These are phyloP conservation scores for Arctostaphylos glauca DNA, from an alignment of 148 eudicot genomes.

Conservation along the genomic window DNA sequence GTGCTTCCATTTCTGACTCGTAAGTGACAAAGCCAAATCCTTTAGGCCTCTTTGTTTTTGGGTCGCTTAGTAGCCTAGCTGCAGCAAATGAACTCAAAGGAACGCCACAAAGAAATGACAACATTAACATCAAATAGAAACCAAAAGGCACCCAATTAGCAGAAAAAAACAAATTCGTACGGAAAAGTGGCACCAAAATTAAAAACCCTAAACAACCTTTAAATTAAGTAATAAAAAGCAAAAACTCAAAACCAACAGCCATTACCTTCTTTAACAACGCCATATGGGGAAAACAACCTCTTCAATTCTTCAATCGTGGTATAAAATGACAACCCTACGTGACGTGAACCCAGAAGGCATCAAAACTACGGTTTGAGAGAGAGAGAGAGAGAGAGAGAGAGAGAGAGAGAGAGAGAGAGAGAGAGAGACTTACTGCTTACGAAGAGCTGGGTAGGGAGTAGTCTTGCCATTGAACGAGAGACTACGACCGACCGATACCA, in stretches of 20 bases:
- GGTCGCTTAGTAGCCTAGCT: constrained; percentile 63
- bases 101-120: neutral
- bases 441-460: constrained; percentile 42
- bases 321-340: constrained; percentile 61
- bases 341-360: neutral
- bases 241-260: neutral
- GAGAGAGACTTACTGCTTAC: constrained; percentile 47
- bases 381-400: neutral
- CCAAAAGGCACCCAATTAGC: neutral
- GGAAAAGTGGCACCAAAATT: neutral
- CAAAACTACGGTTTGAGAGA: neutral
- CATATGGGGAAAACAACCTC: constrained; percentile 56
- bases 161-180: neutral
- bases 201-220: neutral
- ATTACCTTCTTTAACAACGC: constrained; percentile 48
- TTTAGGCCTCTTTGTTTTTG: constrained; percentile 57
- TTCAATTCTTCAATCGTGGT: constrained; percentile 43
- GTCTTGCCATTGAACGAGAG: constrained; percentile 21
- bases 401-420: constrained; percentile 14
- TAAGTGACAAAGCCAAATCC: constrained; percentile 82
- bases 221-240: neutral
- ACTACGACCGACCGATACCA: too few relatives aligned
- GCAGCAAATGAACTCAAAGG: constrained; percentile 15
- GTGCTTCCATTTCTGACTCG: constrained; percentile 62
- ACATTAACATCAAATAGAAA: neutral